These are phyloP conservation scores for Trichophyton equinum DNA, from an alignment of 2,329 filamentous ascomycete genomes.

Conservation along the genomic window DNA sequence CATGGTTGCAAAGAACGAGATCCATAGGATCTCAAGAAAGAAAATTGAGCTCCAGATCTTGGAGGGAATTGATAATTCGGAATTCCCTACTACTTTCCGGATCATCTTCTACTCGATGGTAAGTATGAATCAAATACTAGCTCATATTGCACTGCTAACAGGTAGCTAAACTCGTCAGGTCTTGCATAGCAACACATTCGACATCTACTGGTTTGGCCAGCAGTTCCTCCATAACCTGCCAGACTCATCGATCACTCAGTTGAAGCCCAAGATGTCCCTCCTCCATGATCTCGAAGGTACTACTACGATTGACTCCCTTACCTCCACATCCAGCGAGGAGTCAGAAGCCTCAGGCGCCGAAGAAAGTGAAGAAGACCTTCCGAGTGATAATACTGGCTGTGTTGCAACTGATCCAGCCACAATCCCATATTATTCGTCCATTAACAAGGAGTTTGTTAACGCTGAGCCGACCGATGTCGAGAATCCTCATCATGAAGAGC, in stretches of 20 bases:
- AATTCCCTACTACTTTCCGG: conserved; percentile 15
- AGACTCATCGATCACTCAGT: conserved; percentile 12
- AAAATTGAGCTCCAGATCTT: conserved; percentile 18
- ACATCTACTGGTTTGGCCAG: conserved; percentile 17
- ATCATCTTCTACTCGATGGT: conserved; percentile 18
- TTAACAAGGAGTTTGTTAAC: not conserved
- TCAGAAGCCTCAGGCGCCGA: not conserved
- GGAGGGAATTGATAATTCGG: conserved; percentile 13
- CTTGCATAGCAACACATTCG: conserved; percentile 16
- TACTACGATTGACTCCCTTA: not conserved
- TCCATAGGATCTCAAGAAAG: conserved; percentile 14
- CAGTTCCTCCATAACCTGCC: conserved; percentile 11
- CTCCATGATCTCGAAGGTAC: not conserved
- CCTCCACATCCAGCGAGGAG: not conserved
- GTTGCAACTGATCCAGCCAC: not conserved
- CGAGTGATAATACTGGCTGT: not conserved
- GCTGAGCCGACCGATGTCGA: not conserved
- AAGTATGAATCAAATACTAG: not conserved
- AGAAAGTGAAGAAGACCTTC: not conserved
- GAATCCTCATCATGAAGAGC: not conserved
- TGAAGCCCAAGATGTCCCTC: conserved; percentile 13
- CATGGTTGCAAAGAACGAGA: conserved; percentile 9
- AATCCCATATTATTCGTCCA: not conserved
- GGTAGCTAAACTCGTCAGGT: conserved; percentile 12
- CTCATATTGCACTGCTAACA: not conserved